Evolutionary conservation across 2,329 filamentous ascomycete genomes (phyloP), one percentile per base, ranked within the genome.

Genomic region (Sporothrix brunneoviolacea): DNA sequence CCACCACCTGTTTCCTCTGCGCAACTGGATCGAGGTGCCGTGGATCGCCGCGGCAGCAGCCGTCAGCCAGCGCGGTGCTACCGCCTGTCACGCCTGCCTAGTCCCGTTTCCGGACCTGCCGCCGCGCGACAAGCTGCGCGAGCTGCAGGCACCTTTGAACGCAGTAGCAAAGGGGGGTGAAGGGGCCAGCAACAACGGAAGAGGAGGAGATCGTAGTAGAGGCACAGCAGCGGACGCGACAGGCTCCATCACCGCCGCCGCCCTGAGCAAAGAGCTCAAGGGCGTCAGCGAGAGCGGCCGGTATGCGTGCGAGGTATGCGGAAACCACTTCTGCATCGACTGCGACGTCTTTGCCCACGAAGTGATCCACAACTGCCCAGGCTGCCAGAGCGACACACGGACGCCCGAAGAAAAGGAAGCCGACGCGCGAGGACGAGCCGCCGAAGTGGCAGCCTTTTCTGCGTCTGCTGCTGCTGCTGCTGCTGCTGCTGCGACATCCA

Each of bases 271-370:
- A 41, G 59, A 65, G 51, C 57, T 65, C 16, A 85, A 82, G 61
- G 83, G 85, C 1, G 84, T 91, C 38, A 91, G 87, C 64, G 88
- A 94, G 70, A 93, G 86, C 62, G 83, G 86, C 42, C 74, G 93
- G 46, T 98, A 98, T 64, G 88, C 87, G 53, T 98, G 93, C 65
- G 80, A 85, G 58, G 83, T 84, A n/a, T 98, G 93, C 67, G 70
- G 77, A 3, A 83, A 87, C 53, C 91, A 97, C 68, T 98, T 97
- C 65, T 98, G 93, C 72, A 94, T 98, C 57, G 93, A 98, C 65
- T 98, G 93, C 66, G 93, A 98, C 66, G 82, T 96, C 21, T 96
- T 93, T 69, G 86, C 88, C 21, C 93, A 98, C 65, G 90, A 96
- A 69, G 82, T 94, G 12, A 79, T 95, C 46, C 91, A 98, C 65